Base-by-base conservation (phyloP, 345 rosid genomes). In the Arabidopsis arenosa region DNA sequence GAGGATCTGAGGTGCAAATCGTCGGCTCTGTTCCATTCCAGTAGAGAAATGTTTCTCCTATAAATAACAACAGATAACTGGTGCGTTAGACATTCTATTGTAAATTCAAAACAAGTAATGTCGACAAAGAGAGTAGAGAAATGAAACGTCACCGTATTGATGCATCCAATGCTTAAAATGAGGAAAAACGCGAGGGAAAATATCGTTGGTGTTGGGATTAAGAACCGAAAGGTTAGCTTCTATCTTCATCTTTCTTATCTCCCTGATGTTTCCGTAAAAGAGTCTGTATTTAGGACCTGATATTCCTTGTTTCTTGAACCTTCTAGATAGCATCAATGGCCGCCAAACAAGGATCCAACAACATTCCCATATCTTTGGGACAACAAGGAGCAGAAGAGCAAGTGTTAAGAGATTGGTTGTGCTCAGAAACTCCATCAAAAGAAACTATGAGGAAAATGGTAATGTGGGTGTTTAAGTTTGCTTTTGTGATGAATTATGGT, bases 1-100 rank as follows among this genome's bases (percentile, higher is more conserved):
- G 85, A 32, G 71, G 81, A 17, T 85, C 81, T 9, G 83, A 54
- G 54, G 82, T 76, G 64, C 54, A 67, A 13, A 86, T 5, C 76
- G 76, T 76, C 13, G 87, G 83, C 59, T 75, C 47, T 35, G 80
- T 66, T 54, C 83, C 87, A 6, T 72, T 15, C 90, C 89, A 86
- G 55, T 76, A 84, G 12, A 82, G 70, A 64, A 86, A 70, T 8
- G 80, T 83, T n/a, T 83, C 85, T 45, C 87, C 84, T 83, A 58
- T 44, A 66, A 14, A 40, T 7, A 4, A 54, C 58, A 39, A 57
- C 6, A 9, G 9, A 8, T 66, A 47, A 30, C 61, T 54, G 54
- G 65, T 72, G 51, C 28, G 51, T 12, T 2, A 73, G 26, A 54
- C 55, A 28, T 39, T 14, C 44, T 33, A 35, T 10, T 18, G 8